A percentile compares a stretch with the other conserved stretches of the same genome.
Evolutionary conservation across 73 alveolate species (phyloP).

Genomic region (Uronychia binucleata): DNA sequence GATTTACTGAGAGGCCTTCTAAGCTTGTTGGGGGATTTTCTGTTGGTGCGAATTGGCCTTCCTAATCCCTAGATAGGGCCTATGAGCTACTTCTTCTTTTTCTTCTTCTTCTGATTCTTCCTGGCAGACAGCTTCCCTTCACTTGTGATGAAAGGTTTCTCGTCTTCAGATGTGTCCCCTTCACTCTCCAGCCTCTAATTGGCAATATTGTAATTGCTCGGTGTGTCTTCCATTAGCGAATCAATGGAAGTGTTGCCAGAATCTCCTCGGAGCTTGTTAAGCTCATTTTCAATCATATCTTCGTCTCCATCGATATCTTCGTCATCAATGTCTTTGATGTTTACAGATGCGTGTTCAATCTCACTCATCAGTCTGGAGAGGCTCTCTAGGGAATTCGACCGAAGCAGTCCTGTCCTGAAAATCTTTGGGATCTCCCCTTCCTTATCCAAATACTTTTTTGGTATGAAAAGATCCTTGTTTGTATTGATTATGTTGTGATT

Average conservation of each 20-base stretch:
- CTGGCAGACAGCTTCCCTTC: slow-evolving; percentile 15
- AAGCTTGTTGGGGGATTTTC: background rate
- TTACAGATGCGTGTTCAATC: slow-evolving; percentile 20
- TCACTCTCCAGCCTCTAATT: slow-evolving; percentile 33
- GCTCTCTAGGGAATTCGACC: slow-evolving; percentile 45
- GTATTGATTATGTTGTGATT: slow-evolving; percentile 20
- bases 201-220: slow-evolving; percentile 57
- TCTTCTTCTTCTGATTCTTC: background rate
- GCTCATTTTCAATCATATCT: slow-evolving; percentile 26
- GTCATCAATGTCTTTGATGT: slow-evolving; percentile 10
- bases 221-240: slow-evolving; percentile 62
- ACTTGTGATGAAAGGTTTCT: slow-evolving; percentile 11
- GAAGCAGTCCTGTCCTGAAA: slow-evolving; percentile 48
- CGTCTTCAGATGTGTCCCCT: background rate
- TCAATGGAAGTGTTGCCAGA: slow-evolving; percentile 47
- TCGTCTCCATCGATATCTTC: slow-evolving; percentile 49
- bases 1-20: background rate
- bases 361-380: slow-evolving; percentile 67
- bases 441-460: slow-evolving; percentile 10
- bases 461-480: slow-evolving; percentile 3
- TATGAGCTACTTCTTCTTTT: background rate
- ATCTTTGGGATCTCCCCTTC: slow-evolving; percentile 53
- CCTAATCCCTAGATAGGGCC: slow-evolving; percentile 59
- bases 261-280: slow-evolving; percentile 5
- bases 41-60: slow-evolving; percentile 1